These are phyloP conservation scores for Xylariaceae sp. DNA, from an alignment of 2,329 filamentous ascomycete species.

Conservation along the genomic window DNA sequence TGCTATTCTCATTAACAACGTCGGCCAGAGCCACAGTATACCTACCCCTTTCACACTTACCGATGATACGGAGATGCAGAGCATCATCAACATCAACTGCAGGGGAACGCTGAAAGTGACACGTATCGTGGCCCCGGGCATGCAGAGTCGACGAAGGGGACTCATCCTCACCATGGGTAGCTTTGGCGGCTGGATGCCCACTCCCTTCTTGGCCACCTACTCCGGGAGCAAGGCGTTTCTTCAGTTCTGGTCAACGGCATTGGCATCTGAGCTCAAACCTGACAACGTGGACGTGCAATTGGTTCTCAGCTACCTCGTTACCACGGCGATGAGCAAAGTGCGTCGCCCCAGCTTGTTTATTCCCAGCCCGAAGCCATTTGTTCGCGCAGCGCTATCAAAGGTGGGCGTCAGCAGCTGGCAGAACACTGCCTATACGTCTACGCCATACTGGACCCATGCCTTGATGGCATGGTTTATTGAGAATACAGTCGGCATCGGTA, in stretches of 20 bases:
- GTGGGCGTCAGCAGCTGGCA: constrained; percentile 78
- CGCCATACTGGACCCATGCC: constrained; percentile 89
- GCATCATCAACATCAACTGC: constrained; percentile 95
- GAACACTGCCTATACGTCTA: constrained; percentile 74
- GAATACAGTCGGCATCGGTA: constrained; percentile 48
- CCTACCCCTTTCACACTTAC: constrained; percentile 85
- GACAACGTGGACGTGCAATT: constrained; percentile 85
- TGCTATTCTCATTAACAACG: constrained; percentile 90
- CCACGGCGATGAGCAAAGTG: constrained; percentile 95
- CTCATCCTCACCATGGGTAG: constrained; percentile 96
- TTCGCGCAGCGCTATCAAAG: constrained; percentile 70
- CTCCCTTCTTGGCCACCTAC: constrained; percentile 89
- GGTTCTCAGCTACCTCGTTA: constrained; percentile 87
- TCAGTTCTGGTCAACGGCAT: constrained; percentile 87
- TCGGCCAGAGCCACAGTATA: constrained; percentile 89
- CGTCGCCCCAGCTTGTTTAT: constrained; percentile 71
- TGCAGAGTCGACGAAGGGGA: constrained; percentile 77
- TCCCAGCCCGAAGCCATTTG: constrained; percentile 77
- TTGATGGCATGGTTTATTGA: constrained; percentile 79
- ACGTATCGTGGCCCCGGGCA: constrained; percentile 74
- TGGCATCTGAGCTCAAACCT: constrained; percentile 75
- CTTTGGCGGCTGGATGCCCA: constrained; percentile 87
- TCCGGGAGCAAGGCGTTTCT: constrained; percentile 97
- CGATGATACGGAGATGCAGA: constrained; percentile 68
- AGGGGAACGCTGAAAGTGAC: constrained; percentile 84